Evolutionary conservation across 1,139 yeast species (phyloP).

Genomic region (Nadsonia commutata): DNA sequence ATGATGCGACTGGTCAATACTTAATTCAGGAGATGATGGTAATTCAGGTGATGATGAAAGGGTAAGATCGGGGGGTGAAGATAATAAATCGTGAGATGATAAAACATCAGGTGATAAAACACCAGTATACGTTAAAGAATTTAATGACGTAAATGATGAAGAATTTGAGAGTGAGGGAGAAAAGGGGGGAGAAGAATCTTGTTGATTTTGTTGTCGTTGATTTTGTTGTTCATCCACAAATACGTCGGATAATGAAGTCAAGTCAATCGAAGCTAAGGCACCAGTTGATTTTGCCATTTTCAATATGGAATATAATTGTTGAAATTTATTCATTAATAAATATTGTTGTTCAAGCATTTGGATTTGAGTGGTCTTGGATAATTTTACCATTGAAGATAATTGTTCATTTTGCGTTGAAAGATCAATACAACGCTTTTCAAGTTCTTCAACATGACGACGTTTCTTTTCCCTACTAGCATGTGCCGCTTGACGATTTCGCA

Average conservation of each 20-base stretch:
- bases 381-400: conserved; percentile 14
- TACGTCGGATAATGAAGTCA: conserved; percentile 6
- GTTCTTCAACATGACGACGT: conserved; percentile 76
- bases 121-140: no score
- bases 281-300: conserved; percentile 19
- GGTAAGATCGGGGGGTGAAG: conserved; percentile 6
- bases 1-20: conserved; percentile 26
- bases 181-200: conserved; percentile 1
- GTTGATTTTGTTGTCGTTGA: background rate
- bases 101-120: background rate
- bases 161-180: background rate
- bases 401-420: conserved; percentile 18
- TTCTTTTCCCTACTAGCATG: conserved; percentile 96
- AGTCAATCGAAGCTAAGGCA: conserved; percentile 16
- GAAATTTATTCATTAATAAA: conserved; percentile 15
- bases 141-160: conserved; percentile 2
- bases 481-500: conserved; percentile 92
- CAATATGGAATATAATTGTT: conserved; percentile 17
- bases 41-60: conserved; percentile 3
- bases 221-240: conserved; percentile 1
- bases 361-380: conserved; percentile 15
- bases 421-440: conserved; percentile 37
- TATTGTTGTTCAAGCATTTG: conserved; percentile 16
- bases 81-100: background rate
- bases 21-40: conserved; percentile 7